phyloP scores from a whole-genome alignment of 371 early-diverging fungal genomes.

The Mucor mucedo region DNA sequence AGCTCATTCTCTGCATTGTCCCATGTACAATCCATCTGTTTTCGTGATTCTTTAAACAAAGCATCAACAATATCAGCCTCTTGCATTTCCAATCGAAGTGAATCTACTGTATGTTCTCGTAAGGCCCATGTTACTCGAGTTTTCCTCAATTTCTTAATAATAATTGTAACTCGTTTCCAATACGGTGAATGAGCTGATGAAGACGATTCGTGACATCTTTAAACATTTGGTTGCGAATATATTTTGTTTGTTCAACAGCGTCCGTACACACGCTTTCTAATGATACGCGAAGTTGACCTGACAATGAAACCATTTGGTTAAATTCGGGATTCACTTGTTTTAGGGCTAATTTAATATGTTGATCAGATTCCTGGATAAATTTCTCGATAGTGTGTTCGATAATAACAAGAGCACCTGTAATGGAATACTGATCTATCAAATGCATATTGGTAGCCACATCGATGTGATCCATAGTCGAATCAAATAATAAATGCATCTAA shows the following conservation, averaged over 20 bases:
- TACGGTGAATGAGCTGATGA: slow-evolving; percentile 11
- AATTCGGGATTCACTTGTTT: slow-evolving; percentile 13
- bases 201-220: neutral
- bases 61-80: slow-evolving; percentile 8
- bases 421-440: slow-evolving; percentile 1
- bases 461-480: slow-evolving; percentile 15
- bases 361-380: neutral
- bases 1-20: slow-evolving; percentile 19
- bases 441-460: slow-evolving; percentile 14
- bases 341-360: slow-evolving; percentile 6
- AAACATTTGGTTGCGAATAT: slow-evolving; percentile 14
- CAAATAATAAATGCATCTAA: slow-evolving; percentile 2
- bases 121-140: slow-evolving; percentile 1
- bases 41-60: neutral
- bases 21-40: slow-evolving; percentile 8
- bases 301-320: slow-evolving; percentile 14
- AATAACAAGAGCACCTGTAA: neutral
- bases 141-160: slow-evolving; percentile 4
- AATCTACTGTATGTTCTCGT: slow-evolving; percentile 13
- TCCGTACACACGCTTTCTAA: slow-evolving; percentile 26
- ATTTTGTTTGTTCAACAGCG: slow-evolving; percentile 6
- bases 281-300: slow-evolving; percentile 18
- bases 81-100: slow-evolving; percentile 7
- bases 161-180: slow-evolving; percentile 8
- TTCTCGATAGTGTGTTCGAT: slow-evolving; percentile 4